Conservation (phyloP, 441 rosid genomes). For the Pelargonium fulgidum region DNA sequence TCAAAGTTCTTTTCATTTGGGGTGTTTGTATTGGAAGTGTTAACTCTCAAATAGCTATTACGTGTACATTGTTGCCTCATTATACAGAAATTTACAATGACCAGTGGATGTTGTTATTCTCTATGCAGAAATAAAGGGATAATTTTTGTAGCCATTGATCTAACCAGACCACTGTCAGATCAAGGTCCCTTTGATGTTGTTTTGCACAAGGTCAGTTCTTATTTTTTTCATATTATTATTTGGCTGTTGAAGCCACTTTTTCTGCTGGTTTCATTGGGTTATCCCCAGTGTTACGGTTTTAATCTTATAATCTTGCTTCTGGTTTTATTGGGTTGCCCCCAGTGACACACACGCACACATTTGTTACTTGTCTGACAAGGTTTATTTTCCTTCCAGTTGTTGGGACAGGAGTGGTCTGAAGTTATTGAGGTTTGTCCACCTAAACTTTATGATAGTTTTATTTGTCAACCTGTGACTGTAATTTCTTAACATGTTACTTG, state of each 20-base stretch:
- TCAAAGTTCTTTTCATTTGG: background rate
- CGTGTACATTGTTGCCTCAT: slow-evolving; percentile 6
- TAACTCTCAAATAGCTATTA: slow-evolving; percentile 7
- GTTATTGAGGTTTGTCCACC: slow-evolving; percentile 63
- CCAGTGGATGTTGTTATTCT: slow-evolving; percentile 18
- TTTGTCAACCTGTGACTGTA: background rate
- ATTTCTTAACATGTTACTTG: too few species aligned
- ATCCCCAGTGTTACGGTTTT: too few species aligned
- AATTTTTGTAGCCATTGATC: slow-evolving; percentile 63
- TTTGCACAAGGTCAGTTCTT: slow-evolving; percentile 27
- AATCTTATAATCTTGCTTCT: too few species aligned
- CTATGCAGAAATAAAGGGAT: slow-evolving; percentile 46
- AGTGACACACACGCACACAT: too few species aligned
- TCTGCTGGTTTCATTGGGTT: background rate
- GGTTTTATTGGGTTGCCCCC: too few species aligned
- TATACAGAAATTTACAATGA: background rate
- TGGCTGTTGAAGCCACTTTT: background rate
- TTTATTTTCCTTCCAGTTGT: slow-evolving; percentile 44
- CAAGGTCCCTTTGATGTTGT: slow-evolving; percentile 94
- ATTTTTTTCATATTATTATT: too few species aligned
- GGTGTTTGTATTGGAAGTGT: slow-evolving; percentile 6
- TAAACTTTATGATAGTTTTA: slow-evolving; percentile 14
- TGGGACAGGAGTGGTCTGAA: slow-evolving; percentile 71
- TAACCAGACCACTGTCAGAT: slow-evolving; percentile 53
- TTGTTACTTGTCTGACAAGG: too few species aligned